phyloP scores from a whole-genome alignment of 805 yeast genomes.

The Metschnikowia rubicola region DNA sequence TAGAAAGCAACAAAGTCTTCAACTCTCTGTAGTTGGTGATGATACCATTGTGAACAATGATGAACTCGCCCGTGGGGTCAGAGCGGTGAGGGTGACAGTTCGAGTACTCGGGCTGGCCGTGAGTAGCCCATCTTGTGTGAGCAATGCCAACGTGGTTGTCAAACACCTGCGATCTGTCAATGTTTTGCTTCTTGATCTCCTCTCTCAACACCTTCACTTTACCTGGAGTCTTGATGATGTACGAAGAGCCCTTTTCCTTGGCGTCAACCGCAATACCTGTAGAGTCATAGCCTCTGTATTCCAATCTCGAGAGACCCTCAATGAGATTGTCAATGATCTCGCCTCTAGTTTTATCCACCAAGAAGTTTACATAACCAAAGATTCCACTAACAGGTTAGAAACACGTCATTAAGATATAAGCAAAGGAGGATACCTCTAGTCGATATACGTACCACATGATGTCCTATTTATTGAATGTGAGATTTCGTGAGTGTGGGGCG shows the following conservation, averaged over 20 bases:
- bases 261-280: conserved; percentile 96
- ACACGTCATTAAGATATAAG: not conserved
- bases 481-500: not conserved
- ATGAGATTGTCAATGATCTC: conserved; percentile 86
- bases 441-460: conserved; percentile 16
- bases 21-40: conserved; percentile 93
- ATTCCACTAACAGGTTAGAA: conserved; percentile 65
- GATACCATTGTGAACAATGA: conserved; percentile 96
- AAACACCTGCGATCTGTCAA: conserved; percentile 62
- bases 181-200: conserved; percentile 49
- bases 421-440: not conserved
- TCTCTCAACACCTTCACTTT: conserved; percentile 80
- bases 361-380: conserved; percentile 94
- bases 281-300: conserved; percentile 97
- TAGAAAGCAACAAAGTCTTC: conserved; percentile 71
- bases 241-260: conserved; percentile 65
- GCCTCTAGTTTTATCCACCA: conserved; percentile 88
- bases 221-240: conserved; percentile 82
- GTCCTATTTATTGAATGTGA: not conserved
- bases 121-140: conserved; percentile 99
- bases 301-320: conserved; percentile 82
- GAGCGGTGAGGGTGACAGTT: conserved; percentile 98
- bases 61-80: conserved; percentile 76
- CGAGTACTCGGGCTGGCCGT: conserved; percentile 80
- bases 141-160: conserved; percentile 94